A percentile compares a stretch with the other conserved stretches of the same genome.
These are phyloP conservation scores for Penicillium polonicum DNA, from an alignment of 2,329 filamentous ascomycete genomes.

Conservation along the genomic window DNA sequence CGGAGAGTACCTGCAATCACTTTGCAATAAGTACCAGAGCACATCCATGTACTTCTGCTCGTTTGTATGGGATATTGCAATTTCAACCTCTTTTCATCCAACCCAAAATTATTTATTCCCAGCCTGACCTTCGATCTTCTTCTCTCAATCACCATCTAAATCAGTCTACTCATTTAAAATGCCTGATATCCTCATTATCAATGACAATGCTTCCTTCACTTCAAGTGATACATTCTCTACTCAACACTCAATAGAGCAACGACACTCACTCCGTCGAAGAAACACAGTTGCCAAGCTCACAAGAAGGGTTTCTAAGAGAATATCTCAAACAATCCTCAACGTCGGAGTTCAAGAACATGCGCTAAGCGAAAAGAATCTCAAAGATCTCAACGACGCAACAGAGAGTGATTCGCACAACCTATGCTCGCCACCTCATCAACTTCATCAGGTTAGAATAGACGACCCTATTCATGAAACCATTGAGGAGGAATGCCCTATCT, in stretches of 20 bases:
- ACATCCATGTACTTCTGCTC: too few species aligned
- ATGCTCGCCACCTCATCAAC: not conserved
- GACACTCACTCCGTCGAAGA: slow-evolving; percentile 6
- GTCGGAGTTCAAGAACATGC: not conserved
- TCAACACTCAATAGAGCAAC: slow-evolving; percentile 3
- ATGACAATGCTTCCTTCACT: slow-evolving; percentile 16
- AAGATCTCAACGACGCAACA: slow-evolving; percentile 1
- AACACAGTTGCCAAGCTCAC: slow-evolving; percentile 16
- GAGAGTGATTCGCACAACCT: not conserved
- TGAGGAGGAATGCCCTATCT: not conserved
- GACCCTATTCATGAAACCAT: slow-evolving; percentile 3
- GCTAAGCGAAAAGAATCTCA: slow-evolving; percentile 15
- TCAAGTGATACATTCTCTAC: slow-evolving; percentile 12
- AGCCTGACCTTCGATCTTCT: not conserved
- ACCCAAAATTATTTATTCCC: not conserved
- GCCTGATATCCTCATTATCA: slow-evolving; percentile 8
- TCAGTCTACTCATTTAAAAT: slow-evolving; percentile 3
- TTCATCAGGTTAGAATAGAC: not conserved
- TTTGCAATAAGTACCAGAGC: not conserved
- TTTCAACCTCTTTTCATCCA: not conserved
- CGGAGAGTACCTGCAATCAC: not conserved
- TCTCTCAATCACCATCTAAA: not conserved
- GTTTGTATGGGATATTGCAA: not conserved
- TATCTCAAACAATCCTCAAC: slow-evolving; percentile 10
- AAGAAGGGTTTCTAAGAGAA: slow-evolving; percentile 16